Evolutionary conservation across 768 basidiomycete genomes (phyloP), one percentile per base, ranked within the genome.

Genomic region (Tricholoma sp.): DNA sequence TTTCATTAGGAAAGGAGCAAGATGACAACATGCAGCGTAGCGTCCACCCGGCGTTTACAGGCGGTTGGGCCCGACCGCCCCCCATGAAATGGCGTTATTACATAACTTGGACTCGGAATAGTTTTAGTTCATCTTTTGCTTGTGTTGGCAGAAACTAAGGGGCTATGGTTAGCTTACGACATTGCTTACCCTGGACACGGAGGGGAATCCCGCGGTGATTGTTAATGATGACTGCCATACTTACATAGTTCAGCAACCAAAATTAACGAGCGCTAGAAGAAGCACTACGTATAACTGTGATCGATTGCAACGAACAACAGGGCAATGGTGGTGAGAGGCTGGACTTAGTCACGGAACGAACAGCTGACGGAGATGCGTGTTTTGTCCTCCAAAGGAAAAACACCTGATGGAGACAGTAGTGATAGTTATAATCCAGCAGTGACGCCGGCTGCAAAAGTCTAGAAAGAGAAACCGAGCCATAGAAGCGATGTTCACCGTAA

Each of bases 21-120:
- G 12, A 12, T 35, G 12, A 12, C 10, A 16, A 61, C 72, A 10
- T 64, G 78, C 75, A 46, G 73, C 74, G 65, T 82, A 83, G 11
- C 77, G 75, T 12, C 74, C 72, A 49, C 71, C 71, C 7, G 76
- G 75, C 5, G 77, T 72, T 58, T 78, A 83, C 4, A 82, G 70
- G 51, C 72, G 66, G 39, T 77, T 74, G n/a, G n/a, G n/a, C 14
- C 77, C 79, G 29, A 84, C 74, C 2, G 79, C 83, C 55, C 83
- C 83, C 81, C 82, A 85, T 1, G 83, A 72, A 21, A 83, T 74
- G 6, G 82, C 82, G 63, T 80, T 65, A 63, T 74, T 79, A 69
- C 74, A n/a, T 34, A 12, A 10, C n/a, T 34, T n/a, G n/a, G n/a
- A n/a, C n/a, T n/a, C n/a, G n/a, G 5, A 34, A 35, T 4, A 34